These are phyloP conservation scores for Hyaloperonospora brassicae DNA, from an alignment of 352 stramenopile genomes.

Conservation along the genomic window DNA sequence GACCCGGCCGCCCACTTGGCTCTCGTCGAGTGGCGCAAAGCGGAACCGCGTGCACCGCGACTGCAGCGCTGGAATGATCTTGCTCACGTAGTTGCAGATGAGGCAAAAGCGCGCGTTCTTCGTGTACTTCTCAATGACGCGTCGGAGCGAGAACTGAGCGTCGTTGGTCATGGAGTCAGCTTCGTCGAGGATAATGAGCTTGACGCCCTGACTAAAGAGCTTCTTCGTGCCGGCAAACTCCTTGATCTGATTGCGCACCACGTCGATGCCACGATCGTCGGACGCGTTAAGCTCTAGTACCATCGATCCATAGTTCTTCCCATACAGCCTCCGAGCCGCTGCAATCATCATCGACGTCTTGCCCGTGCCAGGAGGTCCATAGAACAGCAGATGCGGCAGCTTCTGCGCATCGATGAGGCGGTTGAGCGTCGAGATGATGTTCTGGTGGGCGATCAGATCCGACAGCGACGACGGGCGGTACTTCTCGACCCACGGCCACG, in stretches of 20 bases:
- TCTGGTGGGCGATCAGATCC: constrained; percentile 94
- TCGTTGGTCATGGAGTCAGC: constrained; percentile 98
- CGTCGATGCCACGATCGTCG: constrained; percentile 94
- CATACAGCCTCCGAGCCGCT: constrained; percentile 92
- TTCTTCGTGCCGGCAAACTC: constrained; percentile 96
- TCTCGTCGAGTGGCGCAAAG: constrained; percentile 67
- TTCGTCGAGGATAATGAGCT: constrained; percentile 98
- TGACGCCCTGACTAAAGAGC: constrained; percentile 91
- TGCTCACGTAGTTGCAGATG: constrained; percentile 99
- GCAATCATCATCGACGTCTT: constrained; percentile 98
- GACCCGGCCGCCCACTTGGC: constrained; percentile 69
- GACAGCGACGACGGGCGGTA: constrained; percentile 92
- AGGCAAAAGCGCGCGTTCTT: constrained; percentile 97
- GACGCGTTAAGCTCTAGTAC: constrained; percentile 96
- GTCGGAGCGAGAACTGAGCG: constrained; percentile 93
- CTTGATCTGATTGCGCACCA: constrained; percentile 97
- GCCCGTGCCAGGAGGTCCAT: constrained; percentile 94
- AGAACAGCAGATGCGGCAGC: constrained; percentile 95
- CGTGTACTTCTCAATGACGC: constrained; percentile 98
- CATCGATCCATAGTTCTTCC: constrained; percentile 91
- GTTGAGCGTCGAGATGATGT: constrained; percentile 95
- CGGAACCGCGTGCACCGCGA: constrained; percentile 92
- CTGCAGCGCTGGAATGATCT: constrained; percentile 97
- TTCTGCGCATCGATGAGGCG: constrained; percentile 94
- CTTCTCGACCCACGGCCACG: constrained; percentile 97